Percentiles rank a stretch among this genome's conserved stretches.
Conservation (phyloP, 306 rosid species). For the Astragalus glycyphyllos region DNA sequence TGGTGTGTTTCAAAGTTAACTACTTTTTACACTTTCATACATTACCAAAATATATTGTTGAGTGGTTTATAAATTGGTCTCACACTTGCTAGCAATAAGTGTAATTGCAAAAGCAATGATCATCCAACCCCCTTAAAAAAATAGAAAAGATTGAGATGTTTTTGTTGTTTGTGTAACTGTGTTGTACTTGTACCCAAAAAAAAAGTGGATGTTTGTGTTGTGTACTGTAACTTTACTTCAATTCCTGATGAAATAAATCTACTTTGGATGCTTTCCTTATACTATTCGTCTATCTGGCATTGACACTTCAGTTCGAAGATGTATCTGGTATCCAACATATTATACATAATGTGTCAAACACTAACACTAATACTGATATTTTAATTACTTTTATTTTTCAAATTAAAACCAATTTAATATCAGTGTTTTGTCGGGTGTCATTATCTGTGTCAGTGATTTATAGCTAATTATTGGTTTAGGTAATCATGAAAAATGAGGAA, state of each 20-base stretch:
- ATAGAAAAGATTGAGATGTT: conserved; percentile 13
- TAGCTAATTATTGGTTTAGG: no score
- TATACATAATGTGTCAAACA: no score
- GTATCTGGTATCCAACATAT: no score
- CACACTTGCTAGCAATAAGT: conserved; percentile 40
- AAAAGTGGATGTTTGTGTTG: not conserved
- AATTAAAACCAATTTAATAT: no score
- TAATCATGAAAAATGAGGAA: no score
- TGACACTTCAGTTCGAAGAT: no score
- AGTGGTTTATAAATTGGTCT: conserved; percentile 62
- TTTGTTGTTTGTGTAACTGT: conserved; percentile 32
- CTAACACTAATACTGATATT: no score
- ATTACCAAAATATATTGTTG: conserved; percentile 14
- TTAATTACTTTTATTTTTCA: no score
- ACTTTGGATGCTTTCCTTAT: conserved; percentile 41
- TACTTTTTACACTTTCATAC: not conserved
- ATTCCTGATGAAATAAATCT: conserved; percentile 38
- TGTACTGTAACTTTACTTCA: conserved; percentile 24
- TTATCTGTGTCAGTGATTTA: no score
- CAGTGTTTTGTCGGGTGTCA: no score
- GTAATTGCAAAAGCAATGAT: conserved; percentile 46
- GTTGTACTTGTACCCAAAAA: not conserved
- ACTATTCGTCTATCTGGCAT: not conserved
- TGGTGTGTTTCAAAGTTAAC: conserved; percentile 33
- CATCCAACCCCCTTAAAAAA: conserved; percentile 27